Base-by-base conservation (phyloP, 345 rosid species). In the Psidium friedrichsthalianum region DNA sequence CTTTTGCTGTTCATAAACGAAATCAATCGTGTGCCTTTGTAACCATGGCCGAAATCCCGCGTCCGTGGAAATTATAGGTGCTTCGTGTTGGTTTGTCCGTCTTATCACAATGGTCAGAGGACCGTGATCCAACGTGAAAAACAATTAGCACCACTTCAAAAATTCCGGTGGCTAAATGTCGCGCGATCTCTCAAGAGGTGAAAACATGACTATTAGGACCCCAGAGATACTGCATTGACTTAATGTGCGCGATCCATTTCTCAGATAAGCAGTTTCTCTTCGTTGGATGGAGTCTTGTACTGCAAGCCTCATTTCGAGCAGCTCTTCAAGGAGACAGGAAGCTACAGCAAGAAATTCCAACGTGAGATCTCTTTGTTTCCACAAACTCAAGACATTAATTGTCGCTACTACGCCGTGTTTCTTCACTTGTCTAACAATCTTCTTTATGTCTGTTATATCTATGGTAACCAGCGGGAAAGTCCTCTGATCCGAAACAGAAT, bases 221-320 rank as follows among this genome's bases (percentile, higher is more conserved):
- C 56, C 8, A 82, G 54, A 13, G 55, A 42, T 16, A 15, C 21
- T 16, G 27, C 12, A 51, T 81, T 44, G 29, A 56, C 42, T 56
- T 22, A 16, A 13, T 56, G 51, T 21, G 49, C 40, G 55, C 57
- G 51, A 69, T 69, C 36, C 47, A 6, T 32, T 69, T 9, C 24
- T 9, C 90, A 96, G 98, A 93, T 95, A 90, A 85, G 97, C 80
- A 94, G 84, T 89, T 94, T 91, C 85, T 93, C 91, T 84, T 91
- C 98, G 24, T 88, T 93, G 90, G 98, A 94, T 74, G 98, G 98
- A 78, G 92, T 88, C 54, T 83, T 96, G 84, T 95, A 94, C 82
- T 96, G 99, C 92, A 95, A 92, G 91, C 93, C 98, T 85, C 99
- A 96, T 86, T 95, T 89, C 86, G 98, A 95, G 92, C 98, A 95